phyloP scores from a whole-genome alignment of 2,329 filamentous ascomycete species.

The Aspergillus sp. region DNA sequence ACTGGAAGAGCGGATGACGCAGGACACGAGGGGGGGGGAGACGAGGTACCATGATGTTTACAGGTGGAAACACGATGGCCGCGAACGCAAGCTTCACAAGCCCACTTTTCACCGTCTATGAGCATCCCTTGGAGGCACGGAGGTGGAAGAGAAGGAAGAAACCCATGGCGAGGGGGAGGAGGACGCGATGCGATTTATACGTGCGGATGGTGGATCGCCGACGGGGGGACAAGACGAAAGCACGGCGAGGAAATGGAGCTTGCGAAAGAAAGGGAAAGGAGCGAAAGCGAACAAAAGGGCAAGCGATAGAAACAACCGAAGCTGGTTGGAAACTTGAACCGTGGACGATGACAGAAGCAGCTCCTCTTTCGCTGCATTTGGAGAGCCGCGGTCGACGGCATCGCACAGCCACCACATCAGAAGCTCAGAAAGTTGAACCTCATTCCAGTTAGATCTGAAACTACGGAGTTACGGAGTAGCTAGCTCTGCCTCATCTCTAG shows the following conservation, averaged over 20 bases:
- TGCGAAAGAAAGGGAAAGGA: neutral
- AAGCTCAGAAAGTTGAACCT: neutral
- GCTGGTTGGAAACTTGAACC: neutral
- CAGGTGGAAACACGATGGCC: constrained; percentile 97
- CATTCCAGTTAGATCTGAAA: too few species aligned
- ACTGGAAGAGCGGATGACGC: neutral
- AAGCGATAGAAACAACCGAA: neutral
- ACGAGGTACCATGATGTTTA: constrained; percentile 73
- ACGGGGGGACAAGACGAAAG: neutral
- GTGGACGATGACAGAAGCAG: neutral
- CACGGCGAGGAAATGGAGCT: neutral
- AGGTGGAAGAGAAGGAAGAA: constrained; percentile 1
- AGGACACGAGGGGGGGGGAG: neutral
- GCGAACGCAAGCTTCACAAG: constrained; percentile 93
- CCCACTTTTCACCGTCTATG: constrained; percentile 93
- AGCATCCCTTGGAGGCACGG: constrained; percentile 56
- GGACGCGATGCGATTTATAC: constrained; percentile 20
- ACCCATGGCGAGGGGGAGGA: constrained; percentile 10
- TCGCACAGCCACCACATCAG: constrained; percentile 10
- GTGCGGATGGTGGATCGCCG: constrained; percentile 14
- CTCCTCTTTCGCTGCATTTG: neutral
- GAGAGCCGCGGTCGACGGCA: neutral
- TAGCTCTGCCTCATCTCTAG: too few species aligned
- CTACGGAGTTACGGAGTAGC: too few species aligned
- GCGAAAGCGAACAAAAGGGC: neutral